Evolutionary conservation across 1,284 basidiomycete genomes (phyloP), one percentile per base, ranked within the genome.

Genomic region (Coniferiporia sulphurascens): DNA sequence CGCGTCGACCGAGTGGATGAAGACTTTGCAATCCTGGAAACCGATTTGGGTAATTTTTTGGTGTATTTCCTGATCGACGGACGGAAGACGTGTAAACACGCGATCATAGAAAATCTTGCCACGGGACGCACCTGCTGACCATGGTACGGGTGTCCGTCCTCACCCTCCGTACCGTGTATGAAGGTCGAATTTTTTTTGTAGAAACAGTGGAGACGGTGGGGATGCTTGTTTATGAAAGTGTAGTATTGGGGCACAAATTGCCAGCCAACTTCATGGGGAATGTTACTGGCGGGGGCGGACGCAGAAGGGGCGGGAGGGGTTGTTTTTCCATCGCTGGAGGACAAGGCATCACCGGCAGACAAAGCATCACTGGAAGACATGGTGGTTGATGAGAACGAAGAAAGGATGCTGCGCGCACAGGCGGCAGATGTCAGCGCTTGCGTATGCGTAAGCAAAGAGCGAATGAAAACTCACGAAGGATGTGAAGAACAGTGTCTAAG

Each of bases 171-270:
- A 59, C 93, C 93, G 75, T 97, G 95, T 72, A 91, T 91, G 78
- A 95, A 96, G 66, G 96, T 98, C 55, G 95, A 98, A 68, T 86
- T 85, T 83, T 98, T 98, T 72, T 90, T 98, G 82, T 99, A 99
- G 80, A 99, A 99, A 78, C 95, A 96, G 78, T 99, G 96, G 66
- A 99, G 85, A 72, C 94, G 91, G 76, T 90, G 82, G 65, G 96
- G 96, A 65, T 96, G 88, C 78, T 98, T 95, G 85, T 99, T 97
- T 74, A 98, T 91, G 80, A 93, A 95, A 69, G 92, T 95, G 79
- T 96, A 96, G 78, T 96, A 95, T 74, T 96, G 93, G 56, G 92
- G 92, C 67, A 95, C 93, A 76, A 96, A 96, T 77, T 95, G 93
- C 93, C 93, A 96, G 77, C 93, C 93, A 71, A 96, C 93, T 78